phyloP scores from a whole-genome alignment of 108 stramenopile genomes.

The Discostella stelligeroides region DNA sequence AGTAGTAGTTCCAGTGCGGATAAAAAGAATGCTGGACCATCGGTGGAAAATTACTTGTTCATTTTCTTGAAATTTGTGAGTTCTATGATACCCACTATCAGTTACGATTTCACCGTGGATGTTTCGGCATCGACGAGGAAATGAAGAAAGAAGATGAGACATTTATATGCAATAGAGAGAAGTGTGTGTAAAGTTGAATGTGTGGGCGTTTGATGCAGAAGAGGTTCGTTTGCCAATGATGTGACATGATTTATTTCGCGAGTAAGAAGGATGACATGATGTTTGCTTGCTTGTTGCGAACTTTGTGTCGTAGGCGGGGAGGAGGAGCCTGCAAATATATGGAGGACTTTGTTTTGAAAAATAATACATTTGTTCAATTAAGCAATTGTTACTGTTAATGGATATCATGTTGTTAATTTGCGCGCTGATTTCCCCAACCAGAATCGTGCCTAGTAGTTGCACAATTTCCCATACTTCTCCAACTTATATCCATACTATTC shows the following conservation, averaged over 20 bases:
- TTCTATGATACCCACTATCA: conserved; percentile 98
- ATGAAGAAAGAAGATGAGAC: conserved; percentile 3
- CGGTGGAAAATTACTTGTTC: conserved; percentile 96
- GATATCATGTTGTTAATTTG: too few relatives aligned
- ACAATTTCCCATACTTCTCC: not conserved
- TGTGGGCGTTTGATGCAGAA: too few relatives aligned
- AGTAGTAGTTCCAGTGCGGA: not conserved
- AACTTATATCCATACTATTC: not conserved
- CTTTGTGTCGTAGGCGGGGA: too few relatives aligned
- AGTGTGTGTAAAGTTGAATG: not conserved
- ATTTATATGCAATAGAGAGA: not conserved
- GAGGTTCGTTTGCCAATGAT: too few relatives aligned
- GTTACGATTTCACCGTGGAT: conserved; percentile 99
- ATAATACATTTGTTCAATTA: too few relatives aligned
- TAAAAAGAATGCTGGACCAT: conserved; percentile 54
- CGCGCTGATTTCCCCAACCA: too few relatives aligned
- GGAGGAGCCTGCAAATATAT: too few relatives aligned
- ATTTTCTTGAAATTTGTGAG: conserved; percentile 99
- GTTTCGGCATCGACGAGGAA: conserved; percentile 84
- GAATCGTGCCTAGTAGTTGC: too few relatives aligned
- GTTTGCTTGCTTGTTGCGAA: too few relatives aligned
- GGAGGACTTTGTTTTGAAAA: too few relatives aligned
- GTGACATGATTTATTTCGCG: too few relatives aligned
- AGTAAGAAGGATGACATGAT: too few relatives aligned
- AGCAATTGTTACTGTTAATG: not conserved